Evolutionary conservation across 2,329 filamentous ascomycete species (phyloP).

Genomic region (Parastagonospora nodorum): DNA sequence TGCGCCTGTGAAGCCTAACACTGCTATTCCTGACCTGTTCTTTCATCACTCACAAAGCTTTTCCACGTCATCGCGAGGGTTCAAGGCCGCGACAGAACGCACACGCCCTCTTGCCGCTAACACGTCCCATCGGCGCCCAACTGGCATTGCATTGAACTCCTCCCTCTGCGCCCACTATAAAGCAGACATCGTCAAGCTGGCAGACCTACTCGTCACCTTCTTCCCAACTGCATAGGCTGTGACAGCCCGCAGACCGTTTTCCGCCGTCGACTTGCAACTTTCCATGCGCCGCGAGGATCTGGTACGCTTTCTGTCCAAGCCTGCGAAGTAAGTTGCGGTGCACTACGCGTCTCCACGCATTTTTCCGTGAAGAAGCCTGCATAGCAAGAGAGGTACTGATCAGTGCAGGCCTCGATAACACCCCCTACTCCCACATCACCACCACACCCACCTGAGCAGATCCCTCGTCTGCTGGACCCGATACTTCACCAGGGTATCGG

Average conservation of each 20-base stretch:
- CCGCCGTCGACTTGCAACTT: slow-evolving; percentile 31
- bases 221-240: slow-evolving; percentile 42
- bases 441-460: slow-evolving; percentile 55
- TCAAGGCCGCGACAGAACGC: not conserved
- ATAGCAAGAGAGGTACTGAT: slow-evolving; percentile 13
- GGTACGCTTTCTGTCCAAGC: slow-evolving; percentile 91
- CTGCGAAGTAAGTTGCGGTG: slow-evolving; percentile 74
- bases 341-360: not conserved
- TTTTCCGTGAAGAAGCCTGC: too few species aligned
- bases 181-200: slow-evolving; percentile 40
- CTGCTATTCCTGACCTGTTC: slow-evolving; percentile 10
- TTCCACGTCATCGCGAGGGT: too few species aligned
- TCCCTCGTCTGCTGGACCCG: slow-evolving; percentile 81
- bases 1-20: slow-evolving; percentile 4
- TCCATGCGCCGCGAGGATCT: slow-evolving; percentile 93
- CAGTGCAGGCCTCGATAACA: slow-evolving; percentile 69
- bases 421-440: slow-evolving; percentile 50
- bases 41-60: too few species aligned
- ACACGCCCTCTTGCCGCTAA: not conserved
- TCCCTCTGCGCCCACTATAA: slow-evolving; percentile 8
- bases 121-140: slow-evolving; percentile 22
- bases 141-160: slow-evolving; percentile 16
- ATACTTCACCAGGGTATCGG: slow-evolving; percentile 85
- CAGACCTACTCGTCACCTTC: slow-evolving; percentile 23
- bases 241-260: slow-evolving; percentile 41